phyloP scores from a whole-genome alignment of 2,329 filamentous ascomycete species.

The Neopestalotiopsis clavispora region DNA sequence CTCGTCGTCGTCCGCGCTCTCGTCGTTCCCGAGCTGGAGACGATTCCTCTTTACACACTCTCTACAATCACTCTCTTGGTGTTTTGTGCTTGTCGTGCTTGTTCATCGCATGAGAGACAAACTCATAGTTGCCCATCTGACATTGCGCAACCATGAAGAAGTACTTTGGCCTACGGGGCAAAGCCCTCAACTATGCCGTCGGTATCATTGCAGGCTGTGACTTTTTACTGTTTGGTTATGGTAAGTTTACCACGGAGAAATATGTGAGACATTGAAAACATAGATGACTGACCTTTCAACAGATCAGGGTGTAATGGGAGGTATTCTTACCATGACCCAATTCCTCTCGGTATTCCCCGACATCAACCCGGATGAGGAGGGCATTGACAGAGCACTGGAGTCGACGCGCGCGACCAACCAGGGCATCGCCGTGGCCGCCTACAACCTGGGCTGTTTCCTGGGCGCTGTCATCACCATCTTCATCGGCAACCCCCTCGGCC shows the following conservation, averaged over 20 bases:
- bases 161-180: conserved; percentile 71
- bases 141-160: conserved; percentile 30
- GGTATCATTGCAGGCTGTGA: conserved; percentile 74
- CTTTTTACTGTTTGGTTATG: conserved; percentile 67
- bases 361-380: conserved; percentile 51
- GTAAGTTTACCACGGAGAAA: conserved; percentile 34
- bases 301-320: conserved; percentile 80
- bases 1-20: background rate
- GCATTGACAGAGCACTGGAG: conserved; percentile 34
- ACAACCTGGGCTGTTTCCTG: conserved; percentile 64
- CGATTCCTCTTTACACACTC: background rate
- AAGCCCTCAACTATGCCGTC: conserved; percentile 70
- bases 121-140: background rate
- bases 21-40: background rate
- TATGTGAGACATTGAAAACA: no score
- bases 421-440: conserved; percentile 58
- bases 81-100: background rate
- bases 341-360: conserved; percentile 61
- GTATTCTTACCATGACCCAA: conserved; percentile 70
- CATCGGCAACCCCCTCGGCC: conserved; percentile 61
- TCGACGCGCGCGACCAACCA: conserved; percentile 55
- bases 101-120: background rate
- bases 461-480: conserved; percentile 51
- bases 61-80: background rate
- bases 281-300: conserved; percentile 32